These are phyloP conservation scores for Aspergillus sp. DNA, from an alignment of 2,329 filamentous ascomycete genomes.

Conservation along the genomic window DNA sequence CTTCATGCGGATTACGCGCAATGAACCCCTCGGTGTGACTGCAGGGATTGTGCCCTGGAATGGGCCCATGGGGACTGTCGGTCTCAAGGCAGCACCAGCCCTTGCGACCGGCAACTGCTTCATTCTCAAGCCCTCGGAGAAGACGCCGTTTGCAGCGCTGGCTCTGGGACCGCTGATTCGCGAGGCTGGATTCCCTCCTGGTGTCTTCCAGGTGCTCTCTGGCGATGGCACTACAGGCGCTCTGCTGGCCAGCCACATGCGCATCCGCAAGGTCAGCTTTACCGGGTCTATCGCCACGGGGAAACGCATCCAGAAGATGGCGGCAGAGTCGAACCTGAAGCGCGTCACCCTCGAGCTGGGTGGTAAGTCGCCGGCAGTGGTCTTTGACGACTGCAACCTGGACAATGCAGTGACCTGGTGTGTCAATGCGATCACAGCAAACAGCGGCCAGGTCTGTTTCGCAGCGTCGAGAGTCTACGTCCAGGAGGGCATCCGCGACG, in stretches of 20 bases:
- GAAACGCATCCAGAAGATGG: constrained; percentile 28
- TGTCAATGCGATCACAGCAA: constrained; percentile 27
- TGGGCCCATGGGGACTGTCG: constrained; percentile 3
- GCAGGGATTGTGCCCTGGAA: constrained; percentile 22
- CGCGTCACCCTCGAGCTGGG: constrained; percentile 36
- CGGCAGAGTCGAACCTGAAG: constrained; percentile 34
- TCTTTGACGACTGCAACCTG: constrained; percentile 36
- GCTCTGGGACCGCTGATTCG: constrained; percentile 49
- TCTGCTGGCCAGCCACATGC: constrained; percentile 29
- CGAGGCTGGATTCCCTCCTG: constrained; percentile 55
- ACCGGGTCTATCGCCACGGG: constrained; percentile 33
- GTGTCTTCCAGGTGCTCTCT: constrained; percentile 58
- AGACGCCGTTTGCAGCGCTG: constrained; percentile 52
- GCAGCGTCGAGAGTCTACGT: constrained; percentile 35
- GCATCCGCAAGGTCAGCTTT: constrained; percentile 34
- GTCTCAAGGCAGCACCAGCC: constrained; percentile 12
- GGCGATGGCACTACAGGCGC: constrained; percentile 61
- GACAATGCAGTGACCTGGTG: constrained; percentile 33
- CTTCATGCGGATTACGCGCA: constrained; percentile 13
- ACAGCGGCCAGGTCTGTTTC: constrained; percentile 35
- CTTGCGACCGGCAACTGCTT: constrained; percentile 66
- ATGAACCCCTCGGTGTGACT: constrained; percentile 18
- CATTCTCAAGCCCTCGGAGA: constrained; percentile 67
- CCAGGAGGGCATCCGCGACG: constrained; percentile 24
- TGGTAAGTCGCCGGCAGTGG: constrained; percentile 34